Base-by-base conservation (phyloP, 2,329 filamentous ascomycete genomes). In the Atkinsonella texensis region DNA sequence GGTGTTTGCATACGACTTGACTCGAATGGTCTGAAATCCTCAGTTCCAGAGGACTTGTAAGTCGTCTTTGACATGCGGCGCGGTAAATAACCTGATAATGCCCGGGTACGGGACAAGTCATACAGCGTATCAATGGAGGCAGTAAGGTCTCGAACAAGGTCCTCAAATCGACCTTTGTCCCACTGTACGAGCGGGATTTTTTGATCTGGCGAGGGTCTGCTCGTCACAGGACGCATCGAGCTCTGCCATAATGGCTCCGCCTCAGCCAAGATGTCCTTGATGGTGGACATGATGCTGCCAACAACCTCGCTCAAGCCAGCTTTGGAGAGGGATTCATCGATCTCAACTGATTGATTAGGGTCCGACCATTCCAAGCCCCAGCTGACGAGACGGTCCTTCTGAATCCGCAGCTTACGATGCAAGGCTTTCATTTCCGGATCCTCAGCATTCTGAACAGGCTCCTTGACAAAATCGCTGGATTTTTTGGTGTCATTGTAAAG, bases 291-390 rank as follows among this genome's bases (percentile, higher is more conserved):
- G 60, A 90, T 85, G 63, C 84, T 88, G 53, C 81, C 81, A 49
- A 90, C 86, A 1, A 87, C 79, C 63, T 89, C 85, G 53, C 83
- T 86, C 51, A 90, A 70, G 20, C 86, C 87, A 49, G 84, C 83
- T 63, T 85, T 83, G 59, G 85, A 86, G 9, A 84, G 71, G 13
- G 79, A 80, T 60, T 83, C 80, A 60, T 84, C 81, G 55, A 90
- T 89, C 65, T 87, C 81, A 60, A 80, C 78, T 53, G 82, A 75
- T 61, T 83, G 77, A 57, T 74, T 77, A 15, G 83, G 81, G 63
- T 89, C 85, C 52, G 82, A 86, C 87, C 87, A 91, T 65, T 89
- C 84, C 49, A 89, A 71, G 0, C 86, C 87, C 87, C 87, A 91
- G 54, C 81, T 84, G 53, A 87, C 81, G 46, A 90, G 73, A 15